Evolutionary conservation across 495 filamentous ascomycete genomes (phyloP).

Genomic region (Lasiosphaeria ovina): DNA sequence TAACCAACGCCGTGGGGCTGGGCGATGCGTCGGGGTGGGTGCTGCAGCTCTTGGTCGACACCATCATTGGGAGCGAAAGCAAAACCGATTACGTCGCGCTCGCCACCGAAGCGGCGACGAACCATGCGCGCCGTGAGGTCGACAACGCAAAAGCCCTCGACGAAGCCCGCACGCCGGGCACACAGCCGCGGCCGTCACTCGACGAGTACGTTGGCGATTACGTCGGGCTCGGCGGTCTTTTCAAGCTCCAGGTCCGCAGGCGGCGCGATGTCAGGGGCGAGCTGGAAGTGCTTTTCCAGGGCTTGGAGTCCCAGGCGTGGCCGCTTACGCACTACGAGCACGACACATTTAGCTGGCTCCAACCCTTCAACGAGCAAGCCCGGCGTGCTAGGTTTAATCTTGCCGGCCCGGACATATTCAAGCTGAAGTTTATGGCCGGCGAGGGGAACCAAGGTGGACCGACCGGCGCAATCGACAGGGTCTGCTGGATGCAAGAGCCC

Average conservation of each 20-base stretch:
- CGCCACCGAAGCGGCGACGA: neutral
- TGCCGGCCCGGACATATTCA: conserved; percentile 2
- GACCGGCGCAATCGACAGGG: conserved; percentile 4
- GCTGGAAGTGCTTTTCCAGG: conserved; percentile 12
- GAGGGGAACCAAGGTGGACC: neutral
- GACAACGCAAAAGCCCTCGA: conserved; percentile 2
- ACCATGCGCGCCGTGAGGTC: neutral
- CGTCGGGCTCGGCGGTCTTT: conserved; percentile 3
- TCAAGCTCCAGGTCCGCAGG: neutral
- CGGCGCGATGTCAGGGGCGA: neutral
- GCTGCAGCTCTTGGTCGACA: neutral
- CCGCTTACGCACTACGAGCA: conserved; percentile 4
- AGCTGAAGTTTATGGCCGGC: conserved; percentile 4
- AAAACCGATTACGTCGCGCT: conserved; percentile 1
- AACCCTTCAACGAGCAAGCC: conserved; percentile 8
- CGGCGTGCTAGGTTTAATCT: conserved; percentile 1
- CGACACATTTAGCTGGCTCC: conserved; percentile 10
- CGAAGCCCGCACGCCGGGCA: neutral
- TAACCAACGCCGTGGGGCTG: conserved; percentile 2
- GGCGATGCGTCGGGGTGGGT: conserved; percentile 2
- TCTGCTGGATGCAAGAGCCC: conserved; percentile 7
- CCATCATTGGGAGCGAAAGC: neutral
- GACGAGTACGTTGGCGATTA: conserved; percentile 4
- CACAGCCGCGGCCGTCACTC: conserved; percentile 1
- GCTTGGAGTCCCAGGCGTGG: conserved; percentile 9